Base-by-base conservation (phyloP, 106 monocot genomes). In the Phalaenopsis equestris region DNA sequence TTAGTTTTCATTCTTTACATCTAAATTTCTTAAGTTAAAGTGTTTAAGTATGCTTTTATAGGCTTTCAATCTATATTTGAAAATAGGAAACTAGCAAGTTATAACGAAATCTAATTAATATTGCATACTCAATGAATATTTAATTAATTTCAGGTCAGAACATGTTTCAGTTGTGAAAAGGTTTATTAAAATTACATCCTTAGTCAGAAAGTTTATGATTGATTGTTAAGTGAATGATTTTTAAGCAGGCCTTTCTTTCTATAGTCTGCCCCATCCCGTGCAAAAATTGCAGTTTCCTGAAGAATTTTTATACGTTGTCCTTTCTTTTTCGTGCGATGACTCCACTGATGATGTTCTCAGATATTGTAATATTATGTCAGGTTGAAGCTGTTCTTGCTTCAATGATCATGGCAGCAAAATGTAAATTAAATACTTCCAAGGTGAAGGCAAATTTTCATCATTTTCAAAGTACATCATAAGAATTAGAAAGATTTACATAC, bases 311-410 rank as follows among this genome's bases (percentile, higher is more conserved):
- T 65, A 30, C n/a, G 14, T 75, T 43, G 19, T 56, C 48, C n/a
- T 37, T 73, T 30, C 30, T 30, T 30, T 30, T 30, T 30, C 30
- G 30, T 74, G 74, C 41, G 2, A 45, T 19, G 15, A 72, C 12
- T 17, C 15, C 72, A 72, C 42, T 23, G 11, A 74, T 47, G 30
- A 30, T 48, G 21, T 16, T 52, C 12, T 3, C 8, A 49, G 24
- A 76, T n/a, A 19, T 52, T 8, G 1, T 24, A 76, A 52, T 74
- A 15, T 38, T 76, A 14, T 82, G 43, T 18, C 86, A 99, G 99
- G 88, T 87, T 90, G 94, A 94, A 87, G 67, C 84, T 74, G 82
- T 70, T 56, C 75, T 99, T 56, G 80, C 83, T 79, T 89, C 93
- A 68, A 95, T 86, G 72, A 83, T 94, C 49, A 81, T 93, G 83